Percentiles rank a stretch among this genome's conserved stretches.
Evolutionary conservation across 345 rosid species (phyloP).

Genomic region (Salix viminalis): DNA sequence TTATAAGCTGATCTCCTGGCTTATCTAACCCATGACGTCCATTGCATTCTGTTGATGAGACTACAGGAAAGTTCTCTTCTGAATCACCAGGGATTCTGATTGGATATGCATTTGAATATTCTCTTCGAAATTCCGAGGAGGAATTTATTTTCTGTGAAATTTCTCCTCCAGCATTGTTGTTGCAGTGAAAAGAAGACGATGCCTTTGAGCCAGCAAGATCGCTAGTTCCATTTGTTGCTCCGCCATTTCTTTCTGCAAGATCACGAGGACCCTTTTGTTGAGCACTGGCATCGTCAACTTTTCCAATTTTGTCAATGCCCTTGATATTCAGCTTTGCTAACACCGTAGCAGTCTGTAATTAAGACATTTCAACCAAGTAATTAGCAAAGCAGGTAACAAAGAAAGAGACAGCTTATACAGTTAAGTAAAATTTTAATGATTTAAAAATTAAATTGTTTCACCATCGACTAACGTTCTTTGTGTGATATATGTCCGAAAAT

Average conservation of each 20-base stretch:
- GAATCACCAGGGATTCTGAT: slow-evolving; percentile 17
- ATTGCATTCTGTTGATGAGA: slow-evolving; percentile 27
- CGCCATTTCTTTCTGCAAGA: slow-evolving; percentile 11
- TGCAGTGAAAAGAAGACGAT: slow-evolving; percentile 21
- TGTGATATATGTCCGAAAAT: too few species aligned
- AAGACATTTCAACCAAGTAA: slow-evolving; percentile 11
- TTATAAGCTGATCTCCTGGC: slow-evolving; percentile 23
- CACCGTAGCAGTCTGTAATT: slow-evolving; percentile 56
- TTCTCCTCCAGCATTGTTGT: slow-evolving; percentile 18
- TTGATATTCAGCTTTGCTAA: slow-evolving; percentile 56
- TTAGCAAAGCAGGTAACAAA: background rate
- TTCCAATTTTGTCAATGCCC: slow-evolving; percentile 25
- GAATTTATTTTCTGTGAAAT: slow-evolving; percentile 18
- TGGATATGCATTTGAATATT: slow-evolving; percentile 18
- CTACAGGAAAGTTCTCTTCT: slow-evolving; percentile 27
- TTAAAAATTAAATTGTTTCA: too few species aligned
- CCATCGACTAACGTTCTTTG: too few species aligned
- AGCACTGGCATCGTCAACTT: slow-evolving; percentile 23
- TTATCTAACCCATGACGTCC: slow-evolving; percentile 21
- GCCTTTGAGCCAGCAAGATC: slow-evolving; percentile 21
- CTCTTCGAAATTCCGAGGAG: slow-evolving; percentile 12
- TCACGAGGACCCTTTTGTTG: slow-evolving; percentile 19
- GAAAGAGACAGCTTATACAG: background rate
- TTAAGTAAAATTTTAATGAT: background rate
- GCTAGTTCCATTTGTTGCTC: slow-evolving; percentile 11